phyloP scores from a whole-genome alignment of 495 filamentous ascomycete species.

The Delitschia confertaspora region DNA sequence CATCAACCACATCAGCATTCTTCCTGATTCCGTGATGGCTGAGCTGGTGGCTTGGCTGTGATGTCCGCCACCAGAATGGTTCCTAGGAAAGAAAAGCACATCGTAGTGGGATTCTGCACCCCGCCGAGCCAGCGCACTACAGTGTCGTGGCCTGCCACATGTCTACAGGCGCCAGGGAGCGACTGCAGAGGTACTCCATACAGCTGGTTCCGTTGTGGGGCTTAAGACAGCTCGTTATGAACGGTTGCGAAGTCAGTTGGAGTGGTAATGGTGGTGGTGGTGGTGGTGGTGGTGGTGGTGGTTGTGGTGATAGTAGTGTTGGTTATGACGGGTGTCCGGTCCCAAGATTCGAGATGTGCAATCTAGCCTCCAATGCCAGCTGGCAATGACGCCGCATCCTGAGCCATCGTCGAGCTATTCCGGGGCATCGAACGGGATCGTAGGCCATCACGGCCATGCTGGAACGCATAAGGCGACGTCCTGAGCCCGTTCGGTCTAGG shows the following conservation, averaged over 20 bases:
- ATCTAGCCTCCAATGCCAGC: conserved; percentile 22
- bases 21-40: too few relatives aligned
- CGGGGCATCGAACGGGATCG: too few relatives aligned
- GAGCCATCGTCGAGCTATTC: not conserved
- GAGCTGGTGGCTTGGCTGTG: not conserved
- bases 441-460: not conserved
- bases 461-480: conserved; percentile 3
- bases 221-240: not conserved
- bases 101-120: conserved; percentile 2
- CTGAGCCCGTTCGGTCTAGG: conserved; percentile 18
- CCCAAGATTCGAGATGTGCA: conserved; percentile 4
- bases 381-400: conserved; percentile 24
- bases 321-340: not conserved
- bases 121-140: conserved; percentile 12
- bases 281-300: not conserved
- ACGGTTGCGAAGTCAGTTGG: not conserved
- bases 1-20: too few relatives aligned
- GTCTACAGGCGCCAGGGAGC: too few relatives aligned
- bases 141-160: too few relatives aligned
- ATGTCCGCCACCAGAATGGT: conserved; percentile 2
- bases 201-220: too few relatives aligned
- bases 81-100: conserved; percentile 14
- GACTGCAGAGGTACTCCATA: too few relatives aligned
- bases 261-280: not conserved
- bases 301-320: too few relatives aligned